Percentiles rank a stretch among this genome's conserved stretches.
Evolutionary conservation across 208 protist genomes (phyloP).

Genomic region (Trypanosoma lewisi): DNA sequence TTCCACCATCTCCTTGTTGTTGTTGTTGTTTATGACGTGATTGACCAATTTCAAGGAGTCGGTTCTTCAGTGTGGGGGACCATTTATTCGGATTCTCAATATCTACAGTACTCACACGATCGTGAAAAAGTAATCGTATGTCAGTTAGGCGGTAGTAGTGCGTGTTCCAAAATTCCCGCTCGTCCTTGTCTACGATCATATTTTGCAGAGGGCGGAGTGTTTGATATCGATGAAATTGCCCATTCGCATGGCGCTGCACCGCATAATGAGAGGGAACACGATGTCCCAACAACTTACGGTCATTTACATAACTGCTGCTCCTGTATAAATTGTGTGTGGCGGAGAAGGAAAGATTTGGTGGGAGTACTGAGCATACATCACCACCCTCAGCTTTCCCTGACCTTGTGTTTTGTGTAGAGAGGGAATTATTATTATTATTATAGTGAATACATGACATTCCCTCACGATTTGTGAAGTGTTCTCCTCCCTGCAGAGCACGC

Average conservation of each 20-base stretch:
- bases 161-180: slow-evolving; percentile 76
- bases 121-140: slow-evolving; percentile 62
- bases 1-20: slow-evolving; percentile 14
- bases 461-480: slow-evolving; percentile 63
- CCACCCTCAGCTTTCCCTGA: background rate
- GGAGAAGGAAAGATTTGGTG: slow-evolving; percentile 39
- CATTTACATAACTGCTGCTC: too few relatives aligned
- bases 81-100: slow-evolving; percentile 27
- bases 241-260: slow-evolving; percentile 18
- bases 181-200: slow-evolving; percentile 52
- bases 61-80: slow-evolving; percentile 35
- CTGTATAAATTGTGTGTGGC: slow-evolving; percentile 25
- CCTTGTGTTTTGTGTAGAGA: background rate
- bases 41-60: slow-evolving; percentile 36
- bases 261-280: slow-evolving; percentile 22
- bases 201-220: slow-evolving; percentile 20
- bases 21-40: slow-evolving; percentile 19
- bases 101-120: slow-evolving; percentile 65
- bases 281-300: slow-evolving; percentile 25
- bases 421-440: slow-evolving; percentile 32
- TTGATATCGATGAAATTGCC: slow-evolving; percentile 18
- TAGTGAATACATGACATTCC: background rate
- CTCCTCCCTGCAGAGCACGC: slow-evolving; percentile 44
- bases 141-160: slow-evolving; percentile 75
- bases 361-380: slow-evolving; percentile 7